These are phyloP conservation scores for Juglanconis oblonga DNA, from an alignment of 2,329 filamentous ascomycete genomes.

Conservation along the genomic window DNA sequence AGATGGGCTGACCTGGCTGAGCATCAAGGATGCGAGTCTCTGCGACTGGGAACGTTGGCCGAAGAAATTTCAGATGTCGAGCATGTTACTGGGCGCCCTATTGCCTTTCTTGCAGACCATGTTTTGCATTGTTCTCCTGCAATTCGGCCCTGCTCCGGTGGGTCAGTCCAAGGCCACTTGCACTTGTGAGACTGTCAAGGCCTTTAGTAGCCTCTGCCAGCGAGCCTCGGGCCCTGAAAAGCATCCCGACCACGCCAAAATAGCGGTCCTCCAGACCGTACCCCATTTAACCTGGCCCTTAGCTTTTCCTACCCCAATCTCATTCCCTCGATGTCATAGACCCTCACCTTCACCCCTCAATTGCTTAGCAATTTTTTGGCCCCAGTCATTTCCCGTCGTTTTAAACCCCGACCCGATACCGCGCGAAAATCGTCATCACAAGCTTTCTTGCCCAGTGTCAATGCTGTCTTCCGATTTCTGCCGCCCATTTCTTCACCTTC, in stretches of 20 bases:
- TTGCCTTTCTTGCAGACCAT: constrained; percentile 9
- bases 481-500: constrained; percentile 16
- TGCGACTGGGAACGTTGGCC: background rate
- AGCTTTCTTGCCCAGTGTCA: constrained; percentile 17
- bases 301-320: constrained; percentile 15
- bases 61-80: constrained; percentile 6
- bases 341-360: constrained; percentile 9
- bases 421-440: constrained; percentile 21
- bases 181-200: background rate
- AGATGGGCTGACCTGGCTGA: background rate
- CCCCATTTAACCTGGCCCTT: constrained; percentile 6
- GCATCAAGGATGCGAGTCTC: constrained; percentile 11
- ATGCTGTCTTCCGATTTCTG: constrained; percentile 21
- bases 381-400: constrained; percentile 16
- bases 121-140: constrained; percentile 18
- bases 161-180: background rate
- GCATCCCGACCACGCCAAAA: background rate
- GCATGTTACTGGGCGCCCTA: constrained; percentile 5
- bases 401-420: constrained; percentile 18
- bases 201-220: background rate
- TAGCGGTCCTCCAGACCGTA: background rate
- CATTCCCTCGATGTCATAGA: constrained; percentile 12
- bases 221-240: constrained; percentile 10
- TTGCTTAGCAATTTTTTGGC: constrained; percentile 19
- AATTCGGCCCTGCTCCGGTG: constrained; percentile 17